Evolutionary conservation across 148 eudicot species (phyloP).

Genomic region (Vaccinium macrocarpon): DNA sequence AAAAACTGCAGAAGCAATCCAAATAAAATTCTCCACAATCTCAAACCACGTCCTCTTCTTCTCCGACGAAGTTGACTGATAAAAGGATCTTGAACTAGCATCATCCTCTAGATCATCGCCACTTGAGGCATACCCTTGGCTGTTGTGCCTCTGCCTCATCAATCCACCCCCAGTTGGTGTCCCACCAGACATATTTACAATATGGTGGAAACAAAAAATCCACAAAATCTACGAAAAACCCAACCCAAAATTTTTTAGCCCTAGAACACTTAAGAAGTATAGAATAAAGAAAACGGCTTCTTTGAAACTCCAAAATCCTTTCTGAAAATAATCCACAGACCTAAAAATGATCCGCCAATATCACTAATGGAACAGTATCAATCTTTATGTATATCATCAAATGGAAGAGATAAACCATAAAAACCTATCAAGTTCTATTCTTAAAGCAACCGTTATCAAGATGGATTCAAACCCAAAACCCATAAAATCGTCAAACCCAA

Average conservation of each 20-base stretch:
- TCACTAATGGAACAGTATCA: constrained; percentile 9
- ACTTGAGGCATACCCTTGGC: constrained; percentile 80
- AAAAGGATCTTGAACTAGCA: constrained; percentile 64
- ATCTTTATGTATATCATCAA: not conserved
- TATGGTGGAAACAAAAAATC: constrained; percentile 12
- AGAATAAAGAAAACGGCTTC: not conserved
- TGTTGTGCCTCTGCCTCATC: constrained; percentile 81
- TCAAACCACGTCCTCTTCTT: constrained; percentile 37
- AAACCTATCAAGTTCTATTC: not conserved
- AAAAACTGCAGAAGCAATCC: constrained; percentile 79
- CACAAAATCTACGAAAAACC: constrained; percentile 4
- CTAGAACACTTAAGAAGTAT: not conserved
- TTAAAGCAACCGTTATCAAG: not conserved
- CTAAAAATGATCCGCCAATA: constrained; percentile 3
- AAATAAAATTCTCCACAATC: constrained; percentile 67
- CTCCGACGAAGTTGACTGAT: constrained; percentile 32
- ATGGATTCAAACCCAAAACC: constrained; percentile 14
- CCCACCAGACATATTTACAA: constrained; percentile 69
- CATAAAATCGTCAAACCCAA: not conserved
- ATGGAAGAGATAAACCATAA: not conserved
- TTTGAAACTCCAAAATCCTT: not conserved
- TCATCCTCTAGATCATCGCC: constrained; percentile 89
- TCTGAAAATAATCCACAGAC: not conserved
- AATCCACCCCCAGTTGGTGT: constrained; percentile 62
- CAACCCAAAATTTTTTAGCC: not conserved